Evolutionary conservation across 768 basidiomycete species (phyloP).

Genomic region (Kwoniella sp.): DNA sequence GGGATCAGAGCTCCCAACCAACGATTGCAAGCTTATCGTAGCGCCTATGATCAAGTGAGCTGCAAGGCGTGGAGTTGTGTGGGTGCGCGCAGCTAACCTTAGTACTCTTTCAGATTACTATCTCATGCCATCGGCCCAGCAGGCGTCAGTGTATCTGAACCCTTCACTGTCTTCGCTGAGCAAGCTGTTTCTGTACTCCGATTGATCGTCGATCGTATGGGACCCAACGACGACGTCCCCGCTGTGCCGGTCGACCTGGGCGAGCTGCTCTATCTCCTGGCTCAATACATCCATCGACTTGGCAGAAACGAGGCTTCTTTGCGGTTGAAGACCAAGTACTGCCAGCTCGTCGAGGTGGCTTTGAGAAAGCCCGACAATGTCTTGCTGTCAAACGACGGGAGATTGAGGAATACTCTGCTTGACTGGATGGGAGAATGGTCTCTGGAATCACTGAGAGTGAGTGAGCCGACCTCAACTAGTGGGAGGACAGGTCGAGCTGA

Average conservation of each 20-base stretch:
- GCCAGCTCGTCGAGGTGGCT: conserved; percentile 69
- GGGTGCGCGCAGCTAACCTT: conserved; percentile 11
- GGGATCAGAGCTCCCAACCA: conserved; percentile 74
- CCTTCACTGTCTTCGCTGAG: conserved; percentile 42
- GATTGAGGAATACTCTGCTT: conserved; percentile 69
- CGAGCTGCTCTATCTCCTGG: conserved; percentile 61
- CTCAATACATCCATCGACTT: conserved; percentile 67
- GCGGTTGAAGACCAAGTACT: conserved; percentile 75
- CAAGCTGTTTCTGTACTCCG: conserved; percentile 77
- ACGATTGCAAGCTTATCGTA: conserved; percentile 69
- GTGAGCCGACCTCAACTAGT: conserved; percentile 29
- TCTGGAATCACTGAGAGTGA: conserved; percentile 62
- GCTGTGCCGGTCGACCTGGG: conserved; percentile 61
- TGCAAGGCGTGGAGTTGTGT: too few species aligned
- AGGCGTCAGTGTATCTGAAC: conserved; percentile 29
- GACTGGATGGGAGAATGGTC: conserved; percentile 83
- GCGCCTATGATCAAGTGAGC: conserved; percentile 74
- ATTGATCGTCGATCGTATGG: conserved; percentile 73
- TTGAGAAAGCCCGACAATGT: conserved; percentile 67
- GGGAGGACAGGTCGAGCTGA: background rate
- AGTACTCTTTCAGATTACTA: conserved; percentile 26
- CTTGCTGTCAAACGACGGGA: conserved; percentile 65
- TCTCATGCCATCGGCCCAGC: conserved; percentile 29
- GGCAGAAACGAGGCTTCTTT: conserved; percentile 62
- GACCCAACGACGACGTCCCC: conserved; percentile 65